These are phyloP conservation scores for Urtica urens DNA, from an alignment of 306 rosid genomes.

Conservation along the genomic window DNA sequence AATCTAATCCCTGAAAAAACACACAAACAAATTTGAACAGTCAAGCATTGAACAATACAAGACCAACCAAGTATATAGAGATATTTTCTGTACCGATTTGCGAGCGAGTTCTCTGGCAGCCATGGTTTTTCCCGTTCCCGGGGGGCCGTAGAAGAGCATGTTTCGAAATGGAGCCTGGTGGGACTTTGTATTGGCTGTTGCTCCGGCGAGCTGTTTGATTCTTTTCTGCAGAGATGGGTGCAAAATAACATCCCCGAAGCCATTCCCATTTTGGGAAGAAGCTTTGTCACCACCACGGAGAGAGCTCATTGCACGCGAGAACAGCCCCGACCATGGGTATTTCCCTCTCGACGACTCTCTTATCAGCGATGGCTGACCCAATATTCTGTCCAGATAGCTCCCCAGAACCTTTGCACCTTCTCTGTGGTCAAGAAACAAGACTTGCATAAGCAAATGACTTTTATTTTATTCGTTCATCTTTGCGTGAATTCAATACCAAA, in stretches of 20 bases:
- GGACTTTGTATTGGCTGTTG: constrained; percentile 91
- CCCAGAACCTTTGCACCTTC: constrained; percentile 98
- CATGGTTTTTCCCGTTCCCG: constrained; percentile 99
- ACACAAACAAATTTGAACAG: not conserved
- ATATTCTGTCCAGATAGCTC: constrained; percentile 95
- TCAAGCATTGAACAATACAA: not conserved
- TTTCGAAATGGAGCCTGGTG: constrained; percentile 97
- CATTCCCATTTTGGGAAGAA: constrained; percentile 43
- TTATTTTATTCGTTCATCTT: no score
- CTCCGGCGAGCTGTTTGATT: constrained; percentile 74
- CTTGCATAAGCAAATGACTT: constrained; percentile 12
- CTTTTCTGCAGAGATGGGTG: constrained; percentile 78
- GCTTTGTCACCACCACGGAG: constrained; percentile 23
- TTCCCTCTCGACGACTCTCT: constrained; percentile 93
- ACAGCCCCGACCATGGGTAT: constrained; percentile 86
- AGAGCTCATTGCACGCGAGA: constrained; percentile 44
- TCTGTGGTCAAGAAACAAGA: constrained; percentile 34
- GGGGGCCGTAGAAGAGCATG: constrained; percentile 97
- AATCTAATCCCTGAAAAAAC: constrained; percentile 63
- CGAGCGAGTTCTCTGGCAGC: constrained; percentile 95
- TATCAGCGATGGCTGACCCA: constrained; percentile 94
- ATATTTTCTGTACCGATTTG: constrained; percentile 67
- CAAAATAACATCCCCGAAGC: constrained; percentile 85
- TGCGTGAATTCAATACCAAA: no score
- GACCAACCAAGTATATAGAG: not conserved